A percentile compares a stretch with the other conserved stretches of the same genome.
These are phyloP conservation scores for Phytophthora idaei DNA, from an alignment of 352 stramenopile genomes.

Conservation along the genomic window DNA sequence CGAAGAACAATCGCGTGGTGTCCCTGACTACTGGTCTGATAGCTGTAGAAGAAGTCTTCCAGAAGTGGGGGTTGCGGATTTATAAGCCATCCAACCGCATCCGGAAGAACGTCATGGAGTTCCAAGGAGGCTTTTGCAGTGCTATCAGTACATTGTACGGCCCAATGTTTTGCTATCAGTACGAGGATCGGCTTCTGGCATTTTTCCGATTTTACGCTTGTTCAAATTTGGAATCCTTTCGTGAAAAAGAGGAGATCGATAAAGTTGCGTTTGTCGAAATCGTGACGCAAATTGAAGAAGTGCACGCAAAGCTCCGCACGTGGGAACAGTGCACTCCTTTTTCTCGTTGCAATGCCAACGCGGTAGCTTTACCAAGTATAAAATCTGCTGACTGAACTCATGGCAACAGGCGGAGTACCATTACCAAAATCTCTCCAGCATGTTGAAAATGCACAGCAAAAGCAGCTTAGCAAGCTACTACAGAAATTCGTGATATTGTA, in stretches of 20 bases:
- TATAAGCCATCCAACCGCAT: conserved; percentile 34
- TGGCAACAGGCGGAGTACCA: neutral
- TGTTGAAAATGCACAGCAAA: conserved; percentile 53
- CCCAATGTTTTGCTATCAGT: conserved; percentile 58
- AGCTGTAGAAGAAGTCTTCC: conserved; percentile 55
- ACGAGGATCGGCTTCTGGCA: conserved; percentile 45
- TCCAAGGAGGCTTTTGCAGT: conserved; percentile 51
- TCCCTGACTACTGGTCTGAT: conserved; percentile 46
- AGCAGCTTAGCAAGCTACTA: conserved; percentile 51
- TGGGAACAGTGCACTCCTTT: conserved; percentile 54
- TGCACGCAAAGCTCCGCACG: conserved; percentile 41
- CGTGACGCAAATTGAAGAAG: conserved; percentile 63
- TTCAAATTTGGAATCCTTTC: neutral
- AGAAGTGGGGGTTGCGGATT: conserved; percentile 61
- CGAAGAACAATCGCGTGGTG: conserved; percentile 47
- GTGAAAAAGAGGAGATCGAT: conserved; percentile 45
- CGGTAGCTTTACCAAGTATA: conserved; percentile 6
- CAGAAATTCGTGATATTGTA: conserved; percentile 45
- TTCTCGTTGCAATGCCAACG: neutral
- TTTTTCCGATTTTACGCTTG: conserved; percentile 47
- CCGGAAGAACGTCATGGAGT: conserved; percentile 42
- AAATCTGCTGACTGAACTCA: conserved; percentile 7
- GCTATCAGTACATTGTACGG: conserved; percentile 60
- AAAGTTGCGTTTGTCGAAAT: conserved; percentile 61
- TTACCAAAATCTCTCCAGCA: conserved; percentile 29